Conservation (phyloP, 768 basidiomycete species). For the Tylopilus subfusipes region DNA sequence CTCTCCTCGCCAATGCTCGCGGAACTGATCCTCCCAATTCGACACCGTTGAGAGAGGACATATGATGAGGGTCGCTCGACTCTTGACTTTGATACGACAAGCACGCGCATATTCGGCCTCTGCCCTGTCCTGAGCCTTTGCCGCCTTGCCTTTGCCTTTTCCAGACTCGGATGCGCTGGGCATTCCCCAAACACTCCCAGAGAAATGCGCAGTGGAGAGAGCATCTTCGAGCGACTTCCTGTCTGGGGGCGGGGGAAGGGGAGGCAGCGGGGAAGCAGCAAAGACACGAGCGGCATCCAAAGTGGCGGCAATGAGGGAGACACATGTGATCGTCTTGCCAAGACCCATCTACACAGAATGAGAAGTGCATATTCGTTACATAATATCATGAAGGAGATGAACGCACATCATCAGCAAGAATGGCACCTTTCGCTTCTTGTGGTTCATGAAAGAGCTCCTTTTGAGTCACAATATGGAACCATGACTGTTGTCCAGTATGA, state of each 20-base stretch:
- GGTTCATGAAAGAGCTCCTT: slow-evolving; percentile 68
- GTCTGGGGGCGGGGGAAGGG: slow-evolving; percentile 42
- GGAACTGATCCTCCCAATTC: slow-evolving; percentile 99
- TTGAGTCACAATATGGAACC: slow-evolving; percentile 85
- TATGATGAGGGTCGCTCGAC: slow-evolving; percentile 90
- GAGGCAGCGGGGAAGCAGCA: slow-evolving; percentile 51
- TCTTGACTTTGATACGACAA: slow-evolving; percentile 75
- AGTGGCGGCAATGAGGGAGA: slow-evolving; percentile 89
- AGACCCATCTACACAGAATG: slow-evolving; percentile 77
- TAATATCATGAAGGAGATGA: slow-evolving; percentile 3
- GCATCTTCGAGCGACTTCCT: slow-evolving; percentile 27
- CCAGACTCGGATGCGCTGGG: slow-evolving; percentile 44
- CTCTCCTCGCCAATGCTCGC: slow-evolving; percentile 92
- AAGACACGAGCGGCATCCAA: slow-evolving; percentile 66
- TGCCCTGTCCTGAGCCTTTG: slow-evolving; percentile 63
- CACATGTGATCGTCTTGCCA: slow-evolving; percentile 95
- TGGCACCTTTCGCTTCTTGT: slow-evolving; percentile 75
- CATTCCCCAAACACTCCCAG: slow-evolving; percentile 84
- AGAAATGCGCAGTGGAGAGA: slow-evolving; percentile 57
- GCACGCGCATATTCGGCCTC: slow-evolving; percentile 68
- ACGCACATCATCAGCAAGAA: slow-evolving; percentile 95
- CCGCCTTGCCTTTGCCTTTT: slow-evolving; percentile 66
- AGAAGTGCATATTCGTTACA: slow-evolving; percentile 14
- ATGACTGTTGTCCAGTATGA: slow-evolving; percentile 45
- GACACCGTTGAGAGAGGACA: slow-evolving; percentile 96